Base-by-base conservation (phyloP, 164 flowering plant species). In the Paratinospora sagittata region DNA sequence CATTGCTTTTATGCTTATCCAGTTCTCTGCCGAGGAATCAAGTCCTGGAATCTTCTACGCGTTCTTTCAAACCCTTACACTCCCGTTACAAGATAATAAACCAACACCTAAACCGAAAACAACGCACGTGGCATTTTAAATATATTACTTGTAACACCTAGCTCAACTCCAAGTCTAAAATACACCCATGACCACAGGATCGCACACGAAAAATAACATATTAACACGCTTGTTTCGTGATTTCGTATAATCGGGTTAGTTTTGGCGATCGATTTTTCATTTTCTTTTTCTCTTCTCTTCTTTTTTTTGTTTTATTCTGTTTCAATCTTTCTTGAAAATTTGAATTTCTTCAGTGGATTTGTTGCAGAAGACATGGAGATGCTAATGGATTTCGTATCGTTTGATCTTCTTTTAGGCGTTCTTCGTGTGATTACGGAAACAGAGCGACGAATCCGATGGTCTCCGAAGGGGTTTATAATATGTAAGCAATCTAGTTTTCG, bases 301-400 rank as follows among this genome's bases (percentile, higher is more conserved):
- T 1, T 47, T 16, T 47, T 16, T 47, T 16, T 47, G 13, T 2
- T 47, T 47, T 9, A 2, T 1, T 8, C 52, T 47, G 6, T 43
- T 16, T 43, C 49, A 1, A 10, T 43, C 49, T 43, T 16, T 43
- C 49, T 43, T 49, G 6, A 4, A 14, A 49, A 49, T 49, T 49
- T 3, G 57, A 49, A 19, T 17, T 49, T 49, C 19, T 49, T 0
- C 3, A 49, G 57, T n/a, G n/a, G 16, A 49, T 49, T 17, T 49
- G 6, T 13, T 10, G 57, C 19, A 19, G 16, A 49, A 49, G 57
- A 49, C 34, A 72, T 76, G 72, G 79, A 68, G 61, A 68, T 72
- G 73, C 27, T 27, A 6, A 77, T 77, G 76, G 73, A 77, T 57
- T 68, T 36, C 11, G 21, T 47, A 30, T 60, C 55, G 3, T 17